A percentile compares a stretch with the other conserved stretches of the same genome.
Evolutionary conservation across 2,329 filamentous ascomycete species (phyloP).

Genomic region (Leptographium wingfieldii): DNA sequence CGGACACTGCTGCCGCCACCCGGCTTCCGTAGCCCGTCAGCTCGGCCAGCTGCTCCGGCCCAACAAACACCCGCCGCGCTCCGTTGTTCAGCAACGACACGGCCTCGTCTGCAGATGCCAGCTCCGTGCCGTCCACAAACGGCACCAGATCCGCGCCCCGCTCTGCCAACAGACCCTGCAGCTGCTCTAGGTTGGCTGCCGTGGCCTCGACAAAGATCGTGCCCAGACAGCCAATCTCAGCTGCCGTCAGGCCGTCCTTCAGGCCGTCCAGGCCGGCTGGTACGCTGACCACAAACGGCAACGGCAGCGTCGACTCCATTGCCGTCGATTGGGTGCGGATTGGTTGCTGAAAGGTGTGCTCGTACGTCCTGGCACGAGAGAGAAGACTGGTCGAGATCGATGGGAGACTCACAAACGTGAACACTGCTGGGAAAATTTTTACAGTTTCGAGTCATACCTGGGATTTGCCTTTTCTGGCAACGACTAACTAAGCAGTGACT

Average conservation of each 20-base stretch:
- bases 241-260: constrained; percentile 38
- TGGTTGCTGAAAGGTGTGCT: neutral
- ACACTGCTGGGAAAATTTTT: neutral
- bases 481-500: neutral
- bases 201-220: constrained; percentile 44
- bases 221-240: constrained; percentile 47
- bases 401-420: neutral
- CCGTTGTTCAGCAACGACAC: constrained; percentile 74
- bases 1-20: constrained; percentile 38
- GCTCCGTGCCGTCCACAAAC: constrained; percentile 63
- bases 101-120: constrained; percentile 60
- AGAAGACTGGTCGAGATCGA: neutral
- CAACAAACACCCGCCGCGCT: constrained; percentile 73
- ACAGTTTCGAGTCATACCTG: neutral
- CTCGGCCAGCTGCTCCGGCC: constrained; percentile 50
- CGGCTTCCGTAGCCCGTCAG: constrained; percentile 41
- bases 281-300: constrained; percentile 49
- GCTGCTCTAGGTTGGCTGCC: constrained; percentile 25
- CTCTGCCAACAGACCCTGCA: constrained; percentile 33
- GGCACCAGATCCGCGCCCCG: constrained; percentile 43
- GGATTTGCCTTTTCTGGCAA: constrained; percentile 3
- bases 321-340: neutral
- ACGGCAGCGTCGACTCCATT: constrained; percentile 54
- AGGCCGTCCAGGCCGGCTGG: constrained; percentile 30
- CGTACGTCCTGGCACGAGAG: neutral